Evolutionary conservation across 352 stramenopile genomes (phyloP).

Genomic region (Proteromonas lacertae): DNA sequence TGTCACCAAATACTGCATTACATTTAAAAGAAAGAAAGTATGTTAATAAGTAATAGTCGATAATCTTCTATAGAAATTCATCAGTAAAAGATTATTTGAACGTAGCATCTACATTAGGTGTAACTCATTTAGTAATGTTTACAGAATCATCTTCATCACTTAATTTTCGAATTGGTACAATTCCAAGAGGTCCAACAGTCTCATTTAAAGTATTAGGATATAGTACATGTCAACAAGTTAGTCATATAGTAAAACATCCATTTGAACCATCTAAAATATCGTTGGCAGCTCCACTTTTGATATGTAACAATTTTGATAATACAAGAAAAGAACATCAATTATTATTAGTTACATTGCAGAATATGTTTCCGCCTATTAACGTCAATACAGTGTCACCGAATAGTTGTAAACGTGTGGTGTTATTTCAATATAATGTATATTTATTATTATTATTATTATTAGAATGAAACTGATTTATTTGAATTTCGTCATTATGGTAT

Average conservation of each 20-base stretch:
- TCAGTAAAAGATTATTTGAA: constrained; percentile 60
- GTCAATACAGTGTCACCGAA: constrained; percentile 66
- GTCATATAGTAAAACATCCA: constrained; percentile 45
- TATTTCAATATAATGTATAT: constrained; percentile 90
- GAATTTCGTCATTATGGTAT: constrained; percentile 91
- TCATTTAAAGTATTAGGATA: constrained; percentile 30
- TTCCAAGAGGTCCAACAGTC: constrained; percentile 62
- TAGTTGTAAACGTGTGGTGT: constrained; percentile 73
- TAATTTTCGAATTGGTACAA: constrained; percentile 63
- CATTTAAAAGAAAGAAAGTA: too few relatives aligned
- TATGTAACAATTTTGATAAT: constrained; percentile 93
- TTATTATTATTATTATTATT: too few relatives aligned
- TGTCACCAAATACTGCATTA: too few relatives aligned
- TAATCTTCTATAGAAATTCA: too few relatives aligned
- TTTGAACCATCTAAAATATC: constrained; percentile 43
- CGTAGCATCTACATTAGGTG: constrained; percentile 48
- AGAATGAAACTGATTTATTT: constrained; percentile 44
- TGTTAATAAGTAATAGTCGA: too few relatives aligned
- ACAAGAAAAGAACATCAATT: constrained; percentile 32
- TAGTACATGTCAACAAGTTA: constrained; percentile 41
- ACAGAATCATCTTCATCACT: constrained; percentile 57
- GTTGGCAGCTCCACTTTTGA: constrained; percentile 57
- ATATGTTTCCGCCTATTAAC: constrained; percentile 94
- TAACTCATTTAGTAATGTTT: constrained; percentile 84
- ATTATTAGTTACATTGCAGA: constrained; percentile 90